Percentiles rank a stretch among this genome's conserved stretches.
phyloP scores from a whole-genome alignment of 208 protist species.

The Phytomonas sp. region DNA sequence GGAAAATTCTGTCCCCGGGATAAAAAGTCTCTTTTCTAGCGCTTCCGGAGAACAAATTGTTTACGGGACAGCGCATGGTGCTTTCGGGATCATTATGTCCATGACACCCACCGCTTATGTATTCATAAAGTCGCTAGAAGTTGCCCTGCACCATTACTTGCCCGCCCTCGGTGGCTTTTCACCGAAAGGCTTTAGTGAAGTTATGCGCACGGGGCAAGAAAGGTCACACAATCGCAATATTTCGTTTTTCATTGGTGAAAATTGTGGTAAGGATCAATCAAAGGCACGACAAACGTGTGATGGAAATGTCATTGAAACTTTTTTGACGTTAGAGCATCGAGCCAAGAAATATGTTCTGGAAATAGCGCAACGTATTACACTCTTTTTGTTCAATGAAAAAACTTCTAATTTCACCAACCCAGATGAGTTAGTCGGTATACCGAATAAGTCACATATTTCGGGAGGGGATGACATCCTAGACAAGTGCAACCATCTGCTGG shows the following conservation, averaged over 20 bases:
- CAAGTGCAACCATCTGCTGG: conserved; percentile 8
- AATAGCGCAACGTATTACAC: conserved; percentile 3
- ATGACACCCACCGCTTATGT: conserved; percentile 36
- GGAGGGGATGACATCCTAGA: neutral
- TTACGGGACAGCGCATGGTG: conserved; percentile 63
- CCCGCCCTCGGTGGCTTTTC: conserved; percentile 25
- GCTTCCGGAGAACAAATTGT: conserved; percentile 49
- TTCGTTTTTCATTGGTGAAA: conserved; percentile 18
- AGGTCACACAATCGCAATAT: conserved; percentile 31
- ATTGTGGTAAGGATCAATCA: no score
- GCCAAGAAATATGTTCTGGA: conserved; percentile 17
- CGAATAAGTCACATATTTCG: neutral
- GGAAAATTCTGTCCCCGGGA: neutral
- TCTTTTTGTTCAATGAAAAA: neutral
- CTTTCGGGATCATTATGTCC: conserved; percentile 66
- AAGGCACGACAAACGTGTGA: conserved; percentile 9
- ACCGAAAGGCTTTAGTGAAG: conserved; percentile 34
- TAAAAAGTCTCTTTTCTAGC: conserved; percentile 20
- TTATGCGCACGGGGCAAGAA: conserved; percentile 41
- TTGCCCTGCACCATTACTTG: conserved; percentile 18
- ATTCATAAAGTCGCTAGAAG: conserved; percentile 42
- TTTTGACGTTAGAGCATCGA: conserved; percentile 15
- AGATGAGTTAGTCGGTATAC: neutral
- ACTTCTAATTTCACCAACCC: neutral
- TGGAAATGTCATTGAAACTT: conserved; percentile 42